A percentile compares a stretch with the other conserved stretches of the same genome.
Evolutionary conservation across 805 yeast genomes (phyloP).

Genomic region (Cyberlindnera petersonii): DNA sequence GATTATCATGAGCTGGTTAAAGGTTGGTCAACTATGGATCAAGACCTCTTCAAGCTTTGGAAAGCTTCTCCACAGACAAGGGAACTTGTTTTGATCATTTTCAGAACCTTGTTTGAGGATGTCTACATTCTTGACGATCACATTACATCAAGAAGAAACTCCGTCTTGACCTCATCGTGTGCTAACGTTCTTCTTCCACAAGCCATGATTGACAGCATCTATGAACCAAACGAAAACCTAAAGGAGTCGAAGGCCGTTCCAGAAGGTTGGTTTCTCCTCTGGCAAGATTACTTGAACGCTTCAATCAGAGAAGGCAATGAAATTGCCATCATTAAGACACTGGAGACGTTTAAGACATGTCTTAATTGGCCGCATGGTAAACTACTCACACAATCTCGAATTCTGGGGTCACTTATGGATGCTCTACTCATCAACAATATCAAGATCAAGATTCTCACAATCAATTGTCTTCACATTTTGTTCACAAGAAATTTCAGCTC

Average conservation of each 20-base stretch:
- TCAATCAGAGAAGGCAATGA: constrained; percentile 38
- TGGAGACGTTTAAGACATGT: constrained; percentile 84
- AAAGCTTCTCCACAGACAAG: constrained; percentile 55
- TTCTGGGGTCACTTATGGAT: constrained; percentile 58
- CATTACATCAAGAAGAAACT: constrained; percentile 73
- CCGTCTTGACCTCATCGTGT: constrained; percentile 75
- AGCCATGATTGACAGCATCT: constrained; percentile 53
- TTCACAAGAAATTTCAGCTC: constrained; percentile 73
- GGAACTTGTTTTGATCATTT: constrained; percentile 72
- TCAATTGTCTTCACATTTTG: constrained; percentile 86
- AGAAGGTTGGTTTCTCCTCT: constrained; percentile 84
- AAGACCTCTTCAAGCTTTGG: constrained; percentile 74
- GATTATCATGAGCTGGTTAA: constrained; percentile 49
- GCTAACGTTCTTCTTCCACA: constrained; percentile 79
- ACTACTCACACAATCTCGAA: constrained; percentile 61
- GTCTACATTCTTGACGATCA: constrained; percentile 89
- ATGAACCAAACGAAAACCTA: constrained; percentile 63
- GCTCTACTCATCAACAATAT: constrained; percentile 58
- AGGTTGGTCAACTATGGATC: constrained; percentile 90
- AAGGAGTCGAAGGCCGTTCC: constrained; percentile 59
- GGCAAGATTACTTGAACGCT: constrained; percentile 57
- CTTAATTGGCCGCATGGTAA: constrained; percentile 87
- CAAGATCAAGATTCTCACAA: constrained; percentile 72
- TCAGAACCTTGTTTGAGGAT: constrained; percentile 89
- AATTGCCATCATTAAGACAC: constrained; percentile 55